Percentiles rank a stretch among this genome's conserved stretches.
phyloP scores from a whole-genome alignment of 2,329 filamentous ascomycete species.

The Atkinsonella texensis region DNA sequence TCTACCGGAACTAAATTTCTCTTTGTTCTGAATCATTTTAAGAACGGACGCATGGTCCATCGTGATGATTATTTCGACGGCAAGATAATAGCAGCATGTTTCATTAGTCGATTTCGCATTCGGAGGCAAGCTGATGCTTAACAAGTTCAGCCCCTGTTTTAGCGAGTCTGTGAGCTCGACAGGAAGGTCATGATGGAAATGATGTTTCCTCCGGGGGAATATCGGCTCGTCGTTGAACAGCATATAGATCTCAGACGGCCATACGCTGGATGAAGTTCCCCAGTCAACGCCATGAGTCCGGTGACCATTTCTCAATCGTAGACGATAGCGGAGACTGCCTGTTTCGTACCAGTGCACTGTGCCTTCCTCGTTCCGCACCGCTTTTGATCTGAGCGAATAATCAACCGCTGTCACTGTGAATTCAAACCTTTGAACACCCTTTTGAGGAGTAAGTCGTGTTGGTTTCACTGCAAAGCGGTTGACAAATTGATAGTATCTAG shows the following conservation, averaged over 20 bases:
- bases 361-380: background rate
- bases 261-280: slow-evolving; percentile 50
- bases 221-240: slow-evolving; percentile 51
- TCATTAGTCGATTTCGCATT: slow-evolving; percentile 15
- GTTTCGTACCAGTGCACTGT: background rate
- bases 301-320: slow-evolving; percentile 45
- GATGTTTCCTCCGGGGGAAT: slow-evolving; percentile 50
- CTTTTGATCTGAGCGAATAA: slow-evolving; percentile 22
- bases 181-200: slow-evolving; percentile 65
- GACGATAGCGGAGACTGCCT: slow-evolving; percentile 46
- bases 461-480: slow-evolving; percentile 39
- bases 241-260: slow-evolving; percentile 61
- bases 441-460: slow-evolving; percentile 21
- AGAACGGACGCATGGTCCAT: slow-evolving; percentile 33
- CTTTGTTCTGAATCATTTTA: slow-evolving; percentile 22
- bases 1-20: slow-evolving; percentile 29
- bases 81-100: slow-evolving; percentile 40
- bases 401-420: slow-evolving; percentile 33
- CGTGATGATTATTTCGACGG: slow-evolving; percentile 57
- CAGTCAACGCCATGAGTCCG: slow-evolving; percentile 30
- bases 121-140: slow-evolving; percentile 38
- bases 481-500: slow-evolving; percentile 45
- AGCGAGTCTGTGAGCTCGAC: slow-evolving; percentile 58
- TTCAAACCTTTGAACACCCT: slow-evolving; percentile 27
- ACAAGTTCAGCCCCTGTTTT: slow-evolving; percentile 44